Base-by-base conservation (phyloP, 1,284 basidiomycete species). In the Gastroboletus turbinatus region DNA sequence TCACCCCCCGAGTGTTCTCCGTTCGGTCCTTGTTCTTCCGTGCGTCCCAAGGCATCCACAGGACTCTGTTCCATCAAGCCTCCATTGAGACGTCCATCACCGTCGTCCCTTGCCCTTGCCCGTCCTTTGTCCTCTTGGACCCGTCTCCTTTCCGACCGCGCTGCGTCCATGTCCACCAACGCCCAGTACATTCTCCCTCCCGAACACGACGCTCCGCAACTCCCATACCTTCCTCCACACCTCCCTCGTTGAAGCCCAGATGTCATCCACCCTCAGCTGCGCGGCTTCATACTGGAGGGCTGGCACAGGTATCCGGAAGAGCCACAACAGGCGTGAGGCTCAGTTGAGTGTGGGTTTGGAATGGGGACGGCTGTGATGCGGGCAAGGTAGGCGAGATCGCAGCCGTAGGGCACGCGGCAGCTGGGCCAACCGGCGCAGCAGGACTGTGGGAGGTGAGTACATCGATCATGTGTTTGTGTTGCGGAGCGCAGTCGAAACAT, bases 211-310 rank as follows among this genome's bases (percentile, higher is more conserved):
- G 27, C 81, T 79, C 27, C 87, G 80, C 59, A 87, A 66, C 47
- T 76, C 80, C 62, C 87, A 75, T 76, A n/a, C n/a, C 21, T 88
- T 78, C 19, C n/a, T n/a, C n/a, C n/a, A n/a, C n/a, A 82, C 80
- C 30, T 81, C 79, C 36, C 74, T 78, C 3, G 85, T 86, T 52
- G 80, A 79, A 52, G 82, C 80, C 85, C 87, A 89, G 27, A 90
- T 76, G 40, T 84, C 81, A 36, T 77, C 76, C 13, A 85, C 76
- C 54, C 75, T 76, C 67, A 90, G 84, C 64, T 88, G 87, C 46
- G 82, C 82, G 7, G 82, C 78, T 67, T 90, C 88, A 67, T 91
- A 90, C 56, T 77, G 75, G 32, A 90, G 79, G 13, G 84, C 85
- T 58, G 84, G 81, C 27, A 85, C 83, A 30, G 85, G 83, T 57